Conservation (phyloP, 371 early-diverging fungal genomes). For the Dipsacomyces acuminosporus region DNA sequence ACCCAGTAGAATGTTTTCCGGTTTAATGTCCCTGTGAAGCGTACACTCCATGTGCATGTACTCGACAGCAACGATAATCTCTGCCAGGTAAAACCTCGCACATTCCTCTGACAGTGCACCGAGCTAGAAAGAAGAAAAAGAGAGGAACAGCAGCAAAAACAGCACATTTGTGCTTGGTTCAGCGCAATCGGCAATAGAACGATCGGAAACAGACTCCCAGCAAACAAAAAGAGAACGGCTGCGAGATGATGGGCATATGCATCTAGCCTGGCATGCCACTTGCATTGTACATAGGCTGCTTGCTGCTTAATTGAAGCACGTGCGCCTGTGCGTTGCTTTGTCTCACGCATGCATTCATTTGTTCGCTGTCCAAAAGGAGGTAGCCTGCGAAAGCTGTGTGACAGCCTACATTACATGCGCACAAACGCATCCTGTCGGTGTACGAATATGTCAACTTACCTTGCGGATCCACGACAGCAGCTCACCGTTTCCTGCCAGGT, state of each 20-base stretch:
- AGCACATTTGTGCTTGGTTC: too few species aligned
- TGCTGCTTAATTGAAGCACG: too few species aligned
- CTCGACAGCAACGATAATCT: constrained; percentile 78
- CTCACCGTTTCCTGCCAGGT: constrained; percentile 84
- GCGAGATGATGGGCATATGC: too few species aligned
- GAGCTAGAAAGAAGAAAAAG: constrained; percentile 34
- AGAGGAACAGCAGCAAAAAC: background rate
- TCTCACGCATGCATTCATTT: too few species aligned
- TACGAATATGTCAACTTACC: constrained; percentile 18
- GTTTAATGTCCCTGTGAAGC: constrained; percentile 80
- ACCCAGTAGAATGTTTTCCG: constrained; percentile 76
- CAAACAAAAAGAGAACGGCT: constrained; percentile 4
- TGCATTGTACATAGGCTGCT: too few species aligned
- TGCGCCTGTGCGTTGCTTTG: too few species aligned
- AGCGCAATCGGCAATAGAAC: constrained; percentile 6
- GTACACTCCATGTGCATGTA: constrained; percentile 82
- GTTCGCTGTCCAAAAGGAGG: too few species aligned
- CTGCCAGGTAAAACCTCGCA: constrained; percentile 81
- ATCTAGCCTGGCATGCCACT: too few species aligned
- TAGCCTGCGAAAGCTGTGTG: too few species aligned
- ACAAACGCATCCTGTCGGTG: too few species aligned
- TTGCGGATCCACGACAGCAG: constrained; percentile 79
- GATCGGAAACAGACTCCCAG: constrained; percentile 5
- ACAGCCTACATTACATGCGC: too few species aligned
- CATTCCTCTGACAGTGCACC: constrained; percentile 67